phyloP scores from a whole-genome alignment of 345 rosid genomes.

The Psidium friedrichsthalianum region DNA sequence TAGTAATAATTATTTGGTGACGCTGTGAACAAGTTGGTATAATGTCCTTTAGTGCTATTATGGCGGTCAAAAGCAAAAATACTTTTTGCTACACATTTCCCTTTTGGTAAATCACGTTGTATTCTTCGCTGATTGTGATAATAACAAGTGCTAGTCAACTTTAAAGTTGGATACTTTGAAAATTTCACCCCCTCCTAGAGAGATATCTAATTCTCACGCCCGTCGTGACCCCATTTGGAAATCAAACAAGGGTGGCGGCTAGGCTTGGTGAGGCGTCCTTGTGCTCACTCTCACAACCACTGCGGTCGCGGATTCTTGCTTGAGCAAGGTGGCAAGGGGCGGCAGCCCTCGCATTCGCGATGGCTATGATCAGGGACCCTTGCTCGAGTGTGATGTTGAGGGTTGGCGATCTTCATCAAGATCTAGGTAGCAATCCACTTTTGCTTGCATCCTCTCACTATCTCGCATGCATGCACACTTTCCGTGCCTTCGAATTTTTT shows the following conservation, averaged over 20 bases:
- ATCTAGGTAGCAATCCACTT: background rate
- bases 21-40: accelerated
- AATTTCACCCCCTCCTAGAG: background rate
- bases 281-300: background rate
- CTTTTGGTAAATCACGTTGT: background rate
- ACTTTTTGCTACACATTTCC: background rate
- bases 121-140: background rate
- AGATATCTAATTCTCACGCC: background rate
- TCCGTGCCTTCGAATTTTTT: background rate
- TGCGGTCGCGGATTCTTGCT: background rate
- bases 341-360: background rate
- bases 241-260: background rate
- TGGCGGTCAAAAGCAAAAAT: background rate
- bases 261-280: background rate
- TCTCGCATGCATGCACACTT: background rate
- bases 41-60: background rate
- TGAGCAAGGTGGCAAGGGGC: background rate
- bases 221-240: background rate
- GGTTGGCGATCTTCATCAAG: background rate
- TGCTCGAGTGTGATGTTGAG: background rate
- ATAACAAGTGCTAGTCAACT: too few species aligned
- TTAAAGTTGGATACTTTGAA: too few species aligned
- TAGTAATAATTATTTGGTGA: background rate
- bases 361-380: background rate
- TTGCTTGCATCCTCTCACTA: accelerated